Base-by-base conservation (phyloP, 2,329 filamentous ascomycete genomes). In the Trichoderma polysporum region DNA sequence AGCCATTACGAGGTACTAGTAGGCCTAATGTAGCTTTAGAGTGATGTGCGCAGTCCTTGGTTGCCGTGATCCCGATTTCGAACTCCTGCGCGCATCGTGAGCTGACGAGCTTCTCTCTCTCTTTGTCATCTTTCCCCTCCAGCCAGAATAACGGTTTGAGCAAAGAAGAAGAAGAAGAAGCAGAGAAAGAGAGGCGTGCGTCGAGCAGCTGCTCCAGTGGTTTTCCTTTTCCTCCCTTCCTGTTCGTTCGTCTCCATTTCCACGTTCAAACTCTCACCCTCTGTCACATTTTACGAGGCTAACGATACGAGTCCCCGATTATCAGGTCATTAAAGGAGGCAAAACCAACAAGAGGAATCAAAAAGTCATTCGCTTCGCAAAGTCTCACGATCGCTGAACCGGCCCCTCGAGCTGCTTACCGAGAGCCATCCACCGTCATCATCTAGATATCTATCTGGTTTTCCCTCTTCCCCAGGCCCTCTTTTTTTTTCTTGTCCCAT, bases 31-130 rank as follows among this genome's bases (percentile, higher is more conserved):
- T 60, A 50, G 58, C 31, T 37, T 61, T 15, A 12, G 33, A 22
- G 12, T 39, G 47, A 50, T 27, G 31, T 25, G 45, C 31, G 47
- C 47, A 37, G 27, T 22, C 29, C 49, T 33, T 45, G 41, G 41
- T 49, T 60, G 60, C 60, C 60, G 60, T 63, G 60, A 63, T 54
- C 22, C 60, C 47, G 60, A 53, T 63, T 53, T 45, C 58, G 31
- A 52, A 35, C 29, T 25, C 19, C 57, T 29, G 35, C n/a, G 52
- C 60, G 35, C 35, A 63, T 63, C 35, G 27, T 22, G 49, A 63
- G 49, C 60, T 62, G 59, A 41, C 33, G 22, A 29, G 22, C 17
- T 25, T 54, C 41, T 25, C 45, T 37, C 22, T 12, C 27, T 41
- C 35, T 22, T 35, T 39, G 9, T 41, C 60, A 41, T 54, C 49